Evolutionary conservation across 345 rosid species (phyloP).

Genomic region (Cochlearia excelsa): DNA sequence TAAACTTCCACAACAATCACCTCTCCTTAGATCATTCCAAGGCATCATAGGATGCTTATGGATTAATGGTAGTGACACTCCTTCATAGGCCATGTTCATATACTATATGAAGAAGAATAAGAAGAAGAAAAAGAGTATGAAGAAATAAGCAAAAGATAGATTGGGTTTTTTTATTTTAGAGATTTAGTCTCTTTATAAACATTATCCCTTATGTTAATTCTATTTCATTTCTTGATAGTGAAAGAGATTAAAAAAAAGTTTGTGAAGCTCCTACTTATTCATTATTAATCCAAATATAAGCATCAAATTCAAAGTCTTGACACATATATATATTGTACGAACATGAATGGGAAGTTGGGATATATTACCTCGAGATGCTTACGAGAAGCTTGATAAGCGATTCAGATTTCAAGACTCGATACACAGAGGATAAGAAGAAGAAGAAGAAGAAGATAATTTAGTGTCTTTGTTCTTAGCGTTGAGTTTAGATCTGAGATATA

Average conservation of each 20-base stretch:
- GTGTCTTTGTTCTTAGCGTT: conserved; percentile 77
- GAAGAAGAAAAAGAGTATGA: neutral
- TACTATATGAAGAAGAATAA: neutral
- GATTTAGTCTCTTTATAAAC: too few species aligned
- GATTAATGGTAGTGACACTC: neutral
- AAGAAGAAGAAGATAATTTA: too few species aligned
- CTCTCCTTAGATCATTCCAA: neutral
- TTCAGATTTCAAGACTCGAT: conserved; percentile 81
- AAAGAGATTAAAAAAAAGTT: too few species aligned
- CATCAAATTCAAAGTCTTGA: neutral
- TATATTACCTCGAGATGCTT: conserved; percentile 51
- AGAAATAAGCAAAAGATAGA: too few species aligned
- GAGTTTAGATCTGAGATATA: conserved; percentile 33
- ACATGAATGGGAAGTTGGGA: neutral
- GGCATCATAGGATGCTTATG: neutral
- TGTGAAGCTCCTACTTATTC: too few species aligned
- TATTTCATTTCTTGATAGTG: too few species aligned
- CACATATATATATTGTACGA: neutral
- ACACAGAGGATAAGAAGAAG: conserved; percentile 30
- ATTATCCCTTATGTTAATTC: too few species aligned
- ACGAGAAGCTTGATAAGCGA: conserved; percentile 91
- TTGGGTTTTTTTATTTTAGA: too few species aligned
- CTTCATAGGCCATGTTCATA: neutral
- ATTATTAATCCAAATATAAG: neutral
- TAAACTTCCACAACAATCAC: neutral